A percentile compares a stretch with the other conserved stretches of the same genome.
Evolutionary conservation across 1,284 basidiomycete genomes (phyloP).

Genomic region (Melampsora americana): DNA sequence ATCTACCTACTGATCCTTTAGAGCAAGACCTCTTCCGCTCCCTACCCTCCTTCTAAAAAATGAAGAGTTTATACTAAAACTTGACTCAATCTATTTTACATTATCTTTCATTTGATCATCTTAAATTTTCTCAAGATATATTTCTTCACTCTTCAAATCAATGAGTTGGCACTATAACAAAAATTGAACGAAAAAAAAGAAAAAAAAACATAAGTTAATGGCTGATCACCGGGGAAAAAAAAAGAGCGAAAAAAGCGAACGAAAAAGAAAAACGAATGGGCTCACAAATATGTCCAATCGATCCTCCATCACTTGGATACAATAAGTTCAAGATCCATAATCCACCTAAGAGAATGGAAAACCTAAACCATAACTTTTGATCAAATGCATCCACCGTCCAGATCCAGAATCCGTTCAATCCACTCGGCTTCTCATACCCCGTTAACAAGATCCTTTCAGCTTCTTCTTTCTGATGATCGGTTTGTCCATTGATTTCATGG

Average conservation of each 20-base stretch:
- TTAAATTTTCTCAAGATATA: too few relatives aligned
- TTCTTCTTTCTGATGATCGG: conserved; percentile 5
- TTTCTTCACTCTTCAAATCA: too few relatives aligned
- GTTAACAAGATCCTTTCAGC: background rate
- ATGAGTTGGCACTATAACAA: background rate
- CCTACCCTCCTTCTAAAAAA: too few relatives aligned
- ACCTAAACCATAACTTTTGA: conserved; percentile 9
- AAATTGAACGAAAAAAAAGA: background rate
- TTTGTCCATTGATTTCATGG: background rate
- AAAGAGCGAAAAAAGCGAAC: too few relatives aligned
- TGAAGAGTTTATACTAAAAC: too few relatives aligned
- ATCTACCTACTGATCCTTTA: too few relatives aligned
- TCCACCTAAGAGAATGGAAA: background rate
- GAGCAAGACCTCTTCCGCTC: too few relatives aligned
- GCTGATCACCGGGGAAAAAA: too few relatives aligned
- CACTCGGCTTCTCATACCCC: background rate
- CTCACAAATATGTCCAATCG: conserved; percentile 38
- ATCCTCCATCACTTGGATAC: conserved; percentile 19
- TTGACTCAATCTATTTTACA: too few relatives aligned
- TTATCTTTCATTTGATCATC: too few relatives aligned
- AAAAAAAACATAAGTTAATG: too few relatives aligned
- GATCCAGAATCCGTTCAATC: background rate
- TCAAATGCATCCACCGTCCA: background rate
- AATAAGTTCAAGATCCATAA: conserved; percentile 41
- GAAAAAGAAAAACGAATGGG: background rate